Conservation (phyloP, 495 filamentous ascomycete genomes). For the Trichoderma orchidacearum region DNA sequence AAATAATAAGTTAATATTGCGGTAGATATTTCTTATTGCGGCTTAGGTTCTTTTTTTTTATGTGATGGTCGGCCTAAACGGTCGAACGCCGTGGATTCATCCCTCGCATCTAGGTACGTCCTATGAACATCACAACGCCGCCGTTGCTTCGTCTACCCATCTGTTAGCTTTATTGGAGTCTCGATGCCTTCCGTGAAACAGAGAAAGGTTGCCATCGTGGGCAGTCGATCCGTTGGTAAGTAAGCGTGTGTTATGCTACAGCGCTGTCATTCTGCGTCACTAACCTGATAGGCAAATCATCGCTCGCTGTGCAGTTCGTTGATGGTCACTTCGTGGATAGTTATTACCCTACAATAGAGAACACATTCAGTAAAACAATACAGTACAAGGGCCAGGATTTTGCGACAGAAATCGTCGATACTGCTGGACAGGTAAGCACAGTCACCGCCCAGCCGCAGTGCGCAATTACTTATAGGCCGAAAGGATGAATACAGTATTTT, state of each 20-base stretch:
- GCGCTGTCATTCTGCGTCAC: not conserved
- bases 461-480: not conserved
- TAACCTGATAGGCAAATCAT: conserved; percentile 99
- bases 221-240: conserved; percentile 93
- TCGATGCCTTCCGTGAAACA: conserved; percentile 80
- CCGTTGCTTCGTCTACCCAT: not conserved
- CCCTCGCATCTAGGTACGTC: not conserved
- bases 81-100: too few relatives aligned
- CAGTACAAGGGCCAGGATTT: conserved; percentile 84
- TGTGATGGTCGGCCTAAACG: too few relatives aligned
- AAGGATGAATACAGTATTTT: conserved; percentile 97
- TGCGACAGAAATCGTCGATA: conserved; percentile 96
- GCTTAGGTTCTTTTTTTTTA: too few relatives aligned
- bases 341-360: conserved; percentile 99
- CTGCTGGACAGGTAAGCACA: conserved; percentile 69
- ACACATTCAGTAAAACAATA: conserved; percentile 93
- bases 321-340: conserved; percentile 97
- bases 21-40: too few relatives aligned
- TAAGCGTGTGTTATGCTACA: conserved; percentile 3
- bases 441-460: conserved; percentile 14
- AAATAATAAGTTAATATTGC: too few relatives aligned
- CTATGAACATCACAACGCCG: not conserved
- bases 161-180: not conserved
- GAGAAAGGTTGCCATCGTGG: conserved; percentile 95
- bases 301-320: conserved; percentile 93